A percentile compares a stretch with the other conserved stretches of the same genome.
Evolutionary conservation across 2,329 filamentous ascomycete genomes (phyloP).

Genomic region (Dothideomycetidae sp.): DNA sequence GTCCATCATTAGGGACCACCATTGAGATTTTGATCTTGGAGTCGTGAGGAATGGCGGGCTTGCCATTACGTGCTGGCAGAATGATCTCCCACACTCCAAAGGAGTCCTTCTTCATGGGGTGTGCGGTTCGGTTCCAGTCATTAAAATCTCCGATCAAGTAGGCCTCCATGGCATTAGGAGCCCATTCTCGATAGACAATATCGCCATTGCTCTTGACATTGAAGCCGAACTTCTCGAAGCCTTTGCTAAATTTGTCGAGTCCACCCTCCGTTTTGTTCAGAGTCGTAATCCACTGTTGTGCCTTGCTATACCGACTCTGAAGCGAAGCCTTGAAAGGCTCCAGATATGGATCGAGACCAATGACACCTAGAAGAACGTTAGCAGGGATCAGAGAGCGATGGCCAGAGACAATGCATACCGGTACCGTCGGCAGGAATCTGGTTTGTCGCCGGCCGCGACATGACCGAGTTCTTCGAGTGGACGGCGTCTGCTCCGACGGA

Average conservation of each 20-base stretch:
- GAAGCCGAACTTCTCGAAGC: constrained; percentile 75
- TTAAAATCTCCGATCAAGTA: constrained; percentile 94
- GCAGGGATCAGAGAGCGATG: constrained; percentile 14
- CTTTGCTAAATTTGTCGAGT: constrained; percentile 79
- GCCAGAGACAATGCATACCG: constrained; percentile 36
- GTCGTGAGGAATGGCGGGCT: constrained; percentile 73
- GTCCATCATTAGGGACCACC: constrained; percentile 60
- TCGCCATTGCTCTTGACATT: constrained; percentile 69
- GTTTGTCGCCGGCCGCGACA: constrained; percentile 32
- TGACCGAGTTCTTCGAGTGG: constrained; percentile 33
- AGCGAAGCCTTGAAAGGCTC: constrained; percentile 69
- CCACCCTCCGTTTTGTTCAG: constrained; percentile 78
- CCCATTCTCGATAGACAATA: constrained; percentile 91
- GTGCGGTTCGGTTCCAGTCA: constrained; percentile 68
- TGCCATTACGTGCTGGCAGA: constrained; percentile 57
- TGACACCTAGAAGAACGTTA: constrained; percentile 48
- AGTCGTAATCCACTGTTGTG: constrained; percentile 73
- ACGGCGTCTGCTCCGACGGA: constrained; percentile 19
- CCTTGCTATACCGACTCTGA: constrained; percentile 60
- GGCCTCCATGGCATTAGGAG: constrained; percentile 72
- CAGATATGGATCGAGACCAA: constrained; percentile 80
- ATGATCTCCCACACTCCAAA: constrained; percentile 81
- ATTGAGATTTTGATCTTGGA: constrained; percentile 90
- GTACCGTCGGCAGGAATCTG: constrained; percentile 55
- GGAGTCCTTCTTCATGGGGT: constrained; percentile 72